A percentile compares a stretch with the other conserved stretches of the same genome.
phyloP scores from a whole-genome alignment of 306 rosid genomes.

The Potentilla sterilis region DNA sequence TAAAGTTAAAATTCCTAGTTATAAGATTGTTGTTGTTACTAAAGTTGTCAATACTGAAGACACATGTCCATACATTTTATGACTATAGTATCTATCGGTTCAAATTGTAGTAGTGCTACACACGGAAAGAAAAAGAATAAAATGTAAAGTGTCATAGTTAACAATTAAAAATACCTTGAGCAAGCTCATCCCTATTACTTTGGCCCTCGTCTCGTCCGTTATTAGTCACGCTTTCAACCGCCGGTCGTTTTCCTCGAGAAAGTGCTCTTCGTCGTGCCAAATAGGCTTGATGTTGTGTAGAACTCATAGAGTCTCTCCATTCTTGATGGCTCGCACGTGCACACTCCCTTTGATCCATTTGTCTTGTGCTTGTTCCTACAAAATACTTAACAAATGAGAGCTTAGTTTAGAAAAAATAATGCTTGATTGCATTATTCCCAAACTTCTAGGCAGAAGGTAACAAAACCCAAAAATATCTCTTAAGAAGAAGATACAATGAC shows the following conservation, averaged over 20 bases:
- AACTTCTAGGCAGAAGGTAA: no score
- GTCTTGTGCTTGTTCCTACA: not conserved
- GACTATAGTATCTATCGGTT: no score
- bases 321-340: not conserved
- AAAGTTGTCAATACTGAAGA: no score
- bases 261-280: not conserved
- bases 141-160: not conserved
- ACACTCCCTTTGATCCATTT: not conserved
- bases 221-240: not conserved
- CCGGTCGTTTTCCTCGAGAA: not conserved
- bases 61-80: not conserved
- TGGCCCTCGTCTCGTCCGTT: not conserved
- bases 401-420: no score
- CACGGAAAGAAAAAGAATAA: no score
- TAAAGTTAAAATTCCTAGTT: no score
- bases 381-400: not conserved
- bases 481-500: no score
- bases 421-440: no score
- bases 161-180: not conserved
- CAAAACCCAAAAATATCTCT: no score
- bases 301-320: not conserved
- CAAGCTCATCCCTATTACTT: not conserved
- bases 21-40: not conserved
- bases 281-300: not conserved
- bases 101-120: no score